Evolutionary conservation across 2,329 filamentous ascomycete genomes (phyloP), one percentile per base, ranked within the genome.

Genomic region (Trichothecium roseum): DNA sequence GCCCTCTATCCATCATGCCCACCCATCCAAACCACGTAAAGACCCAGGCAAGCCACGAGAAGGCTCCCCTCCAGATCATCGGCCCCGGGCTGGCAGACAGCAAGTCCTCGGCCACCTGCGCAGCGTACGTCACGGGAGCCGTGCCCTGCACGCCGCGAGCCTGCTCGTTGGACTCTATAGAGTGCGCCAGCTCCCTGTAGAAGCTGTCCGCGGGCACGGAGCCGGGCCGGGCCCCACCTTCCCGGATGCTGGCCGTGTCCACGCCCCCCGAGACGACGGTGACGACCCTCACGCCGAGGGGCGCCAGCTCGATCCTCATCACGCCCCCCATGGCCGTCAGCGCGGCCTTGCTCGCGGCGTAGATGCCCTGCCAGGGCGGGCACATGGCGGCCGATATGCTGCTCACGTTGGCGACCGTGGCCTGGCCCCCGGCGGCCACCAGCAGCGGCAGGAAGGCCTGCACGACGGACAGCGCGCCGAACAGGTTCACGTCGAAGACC

Each of bases 401-500:
- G 15, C 15, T 33, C 15, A 18, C 20, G 31, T 33, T 33, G n/a
- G 18, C 31, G 15, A 33, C n/a, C 7, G 20, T 9, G 15, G 31
- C 31, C 12, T 17, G 15, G 15, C 20, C 15, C 15, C 36, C 30
- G 1, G 45, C 42, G 7, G 38, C 38, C 12, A 50, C 43, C 15
- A 49, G 34, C 15, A 46, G 40, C 16, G 33, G 34, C 4, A 37
- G 36, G 22, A 46, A 47, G 18, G 41, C 40, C 31, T 48, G 40
- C 8, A 47, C 43, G 28, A 46, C 39, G 18, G 40, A 32, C 45
- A 52, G 40, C 2, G 50, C 37, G 1, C 56, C 59, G 48, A 57
- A 64, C 17, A 64, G 45, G 40, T 69, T 69, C 27, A 62, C 49
- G 8, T 66, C 60, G 40, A 61, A 64, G 30, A 64, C 40, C 18